Percentiles rank a stretch among this genome's conserved stretches.
Conservation (phyloP, 306 rosid genomes). For the Clitoria ternatea region DNA sequence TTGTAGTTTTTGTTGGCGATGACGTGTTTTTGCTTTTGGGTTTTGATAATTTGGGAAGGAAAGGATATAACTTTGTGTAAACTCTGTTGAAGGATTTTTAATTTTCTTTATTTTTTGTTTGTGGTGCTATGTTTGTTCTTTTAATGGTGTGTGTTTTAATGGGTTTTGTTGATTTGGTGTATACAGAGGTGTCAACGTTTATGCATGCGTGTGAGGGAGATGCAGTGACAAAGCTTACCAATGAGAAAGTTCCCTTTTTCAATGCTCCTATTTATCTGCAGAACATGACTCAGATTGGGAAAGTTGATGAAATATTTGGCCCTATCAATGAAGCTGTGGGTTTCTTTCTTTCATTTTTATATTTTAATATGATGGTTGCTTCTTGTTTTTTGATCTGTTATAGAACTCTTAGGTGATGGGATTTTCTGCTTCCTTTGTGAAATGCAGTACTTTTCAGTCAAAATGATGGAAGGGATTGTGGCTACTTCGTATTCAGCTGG, state of each 20-base stretch:
- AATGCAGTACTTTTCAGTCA: constrained; percentile 72
- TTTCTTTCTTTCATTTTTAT: constrained; percentile 18
- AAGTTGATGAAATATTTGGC: constrained; percentile 94
- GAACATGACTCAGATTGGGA: constrained; percentile 97
- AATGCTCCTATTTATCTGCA: constrained; percentile 94
- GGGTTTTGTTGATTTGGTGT: constrained; percentile 4
- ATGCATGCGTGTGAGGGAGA: constrained; percentile 96
- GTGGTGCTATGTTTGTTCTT: background rate
- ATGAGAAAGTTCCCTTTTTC: constrained; percentile 78
- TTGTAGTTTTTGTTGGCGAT: background rate
- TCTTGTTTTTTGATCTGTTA: background rate
- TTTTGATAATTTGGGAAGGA: background rate
- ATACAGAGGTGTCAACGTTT: constrained; percentile 76
- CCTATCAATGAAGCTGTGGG: constrained; percentile 57
- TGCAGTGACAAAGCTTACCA: constrained; percentile 84
- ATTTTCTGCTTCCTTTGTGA: constrained; percentile 7
- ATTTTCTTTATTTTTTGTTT: background rate
- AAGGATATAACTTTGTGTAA: background rate
- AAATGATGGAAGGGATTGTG: constrained; percentile 93
- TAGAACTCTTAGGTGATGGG: background rate
- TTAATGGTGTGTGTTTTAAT: background rate
- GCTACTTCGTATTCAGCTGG: constrained; percentile 77
- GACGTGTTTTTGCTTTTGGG: background rate
- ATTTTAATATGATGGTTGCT: background rate
- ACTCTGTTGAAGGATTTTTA: background rate